Percentiles rank a stretch among this genome's conserved stretches.
Evolutionary conservation across 805 yeast genomes (phyloP).

Genomic region (Nakazawaea wickerhamii): DNA sequence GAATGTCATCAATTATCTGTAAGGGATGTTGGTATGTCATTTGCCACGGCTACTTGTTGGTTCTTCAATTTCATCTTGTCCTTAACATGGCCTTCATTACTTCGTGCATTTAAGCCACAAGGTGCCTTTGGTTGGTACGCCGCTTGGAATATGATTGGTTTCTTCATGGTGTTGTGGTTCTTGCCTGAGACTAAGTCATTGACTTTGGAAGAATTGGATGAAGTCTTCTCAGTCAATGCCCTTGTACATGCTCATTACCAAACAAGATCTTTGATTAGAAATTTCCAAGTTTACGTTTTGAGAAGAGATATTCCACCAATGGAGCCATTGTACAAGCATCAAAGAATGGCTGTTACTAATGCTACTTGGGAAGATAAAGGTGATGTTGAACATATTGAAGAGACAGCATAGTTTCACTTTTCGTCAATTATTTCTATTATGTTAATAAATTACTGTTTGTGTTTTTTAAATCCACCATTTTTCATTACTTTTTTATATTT

Average conservation of each 20-base stretch:
- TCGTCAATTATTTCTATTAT: not conserved
- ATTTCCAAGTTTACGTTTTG: conserved; percentile 42
- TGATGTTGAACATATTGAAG: conserved; percentile 47
- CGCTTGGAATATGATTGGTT: conserved; percentile 72
- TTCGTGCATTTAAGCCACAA: conserved; percentile 60
- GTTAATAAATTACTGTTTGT: not conserved
- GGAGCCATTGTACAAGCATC: conserved; percentile 52
- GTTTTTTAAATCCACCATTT: not conserved
- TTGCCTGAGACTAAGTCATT: conserved; percentile 69
- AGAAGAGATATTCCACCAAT: conserved; percentile 42
- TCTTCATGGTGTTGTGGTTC: conserved; percentile 64
- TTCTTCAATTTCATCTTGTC: conserved; percentile 67
- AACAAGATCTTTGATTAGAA: conserved; percentile 32
- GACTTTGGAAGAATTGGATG: conserved; percentile 73
- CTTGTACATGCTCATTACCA: conserved; percentile 49
- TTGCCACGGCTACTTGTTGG: conserved; percentile 74
- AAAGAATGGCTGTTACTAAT: conserved; percentile 55
- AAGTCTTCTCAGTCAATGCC: conserved; percentile 60
- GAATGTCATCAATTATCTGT: conserved; percentile 77
- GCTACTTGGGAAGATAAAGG: conserved; percentile 60
- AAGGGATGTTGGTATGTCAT: conserved; percentile 75
- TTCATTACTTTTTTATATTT: no score
- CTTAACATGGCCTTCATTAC: conserved; percentile 74
- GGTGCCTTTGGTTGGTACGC: conserved; percentile 92
- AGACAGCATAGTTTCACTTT: not conserved